phyloP scores from a whole-genome alignment of 2,329 filamentous ascomycete genomes.

The Penicillium sp. region DNA sequence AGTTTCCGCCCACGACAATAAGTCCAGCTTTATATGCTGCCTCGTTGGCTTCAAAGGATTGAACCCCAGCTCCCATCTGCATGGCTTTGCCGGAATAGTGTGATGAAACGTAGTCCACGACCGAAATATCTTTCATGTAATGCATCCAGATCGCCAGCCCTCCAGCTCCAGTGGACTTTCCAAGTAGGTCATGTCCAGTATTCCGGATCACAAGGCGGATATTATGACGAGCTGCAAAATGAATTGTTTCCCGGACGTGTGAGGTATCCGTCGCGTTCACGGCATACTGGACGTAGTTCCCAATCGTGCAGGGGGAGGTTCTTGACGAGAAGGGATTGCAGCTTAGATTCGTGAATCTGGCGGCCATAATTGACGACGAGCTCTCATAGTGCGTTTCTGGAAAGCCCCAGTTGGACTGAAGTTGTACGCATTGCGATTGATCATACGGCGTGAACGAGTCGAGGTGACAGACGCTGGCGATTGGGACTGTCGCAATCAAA shows the following conservation, averaged over 20 bases:
- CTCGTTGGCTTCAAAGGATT: slow-evolving; percentile 7
- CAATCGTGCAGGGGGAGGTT: slow-evolving; percentile 12
- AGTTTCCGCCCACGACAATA: background rate
- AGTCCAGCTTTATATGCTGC: background rate
- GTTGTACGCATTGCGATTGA: background rate
- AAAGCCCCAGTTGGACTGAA: slow-evolving; percentile 1
- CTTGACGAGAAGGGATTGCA: slow-evolving; percentile 4
- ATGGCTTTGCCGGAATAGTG: slow-evolving; percentile 12
- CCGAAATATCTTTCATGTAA: slow-evolving; percentile 38
- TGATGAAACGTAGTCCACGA: slow-evolving; percentile 10
- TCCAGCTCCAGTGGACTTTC: slow-evolving; percentile 36
- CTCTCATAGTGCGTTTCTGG: background rate
- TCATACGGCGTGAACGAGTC: background rate
- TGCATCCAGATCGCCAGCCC: slow-evolving; percentile 45
- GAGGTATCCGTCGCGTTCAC: slow-evolving; percentile 13
- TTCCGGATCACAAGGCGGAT: slow-evolving; percentile 41
- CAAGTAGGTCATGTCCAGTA: slow-evolving; percentile 48
- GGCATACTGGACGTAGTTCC: slow-evolving; percentile 9
- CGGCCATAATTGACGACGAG: background rate
- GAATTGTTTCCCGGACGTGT: slow-evolving; percentile 5
- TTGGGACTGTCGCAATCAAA: slow-evolving; percentile 11
- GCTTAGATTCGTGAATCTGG: background rate
- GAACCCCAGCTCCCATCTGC: slow-evolving; percentile 15
- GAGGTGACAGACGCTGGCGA: slow-evolving; percentile 11
- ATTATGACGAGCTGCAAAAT: slow-evolving; percentile 17